These are phyloP conservation scores for Pachysolen tannophilus DNA, from an alignment of 805 yeast genomes.

Conservation along the genomic window DNA sequence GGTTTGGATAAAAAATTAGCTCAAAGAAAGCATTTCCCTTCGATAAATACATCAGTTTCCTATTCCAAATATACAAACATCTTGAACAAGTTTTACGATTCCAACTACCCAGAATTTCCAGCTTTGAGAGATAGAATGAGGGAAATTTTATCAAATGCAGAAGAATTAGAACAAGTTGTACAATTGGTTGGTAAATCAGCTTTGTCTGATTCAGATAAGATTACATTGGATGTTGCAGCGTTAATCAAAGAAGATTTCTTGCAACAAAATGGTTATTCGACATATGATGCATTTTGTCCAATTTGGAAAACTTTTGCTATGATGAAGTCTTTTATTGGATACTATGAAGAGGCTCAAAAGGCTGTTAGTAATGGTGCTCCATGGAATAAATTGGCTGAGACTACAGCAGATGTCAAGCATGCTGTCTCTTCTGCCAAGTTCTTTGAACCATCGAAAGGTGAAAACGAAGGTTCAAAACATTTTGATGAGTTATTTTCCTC, in stretches of 20 bases:
- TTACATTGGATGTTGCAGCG: slow-evolving; percentile 85
- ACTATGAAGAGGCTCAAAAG: slow-evolving; percentile 96
- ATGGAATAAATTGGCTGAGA: slow-evolving; percentile 89
- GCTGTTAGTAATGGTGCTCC: slow-evolving; percentile 89
- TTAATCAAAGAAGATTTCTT: slow-evolving; percentile 96
- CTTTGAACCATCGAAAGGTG: slow-evolving; percentile 91
- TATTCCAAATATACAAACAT: slow-evolving; percentile 94
- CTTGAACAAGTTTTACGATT: slow-evolving; percentile 76
- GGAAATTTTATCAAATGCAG: slow-evolving; percentile 94
- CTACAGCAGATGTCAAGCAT: slow-evolving; percentile 88
- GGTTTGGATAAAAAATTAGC: slow-evolving; percentile 98
- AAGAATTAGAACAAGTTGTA: slow-evolving; percentile 97
- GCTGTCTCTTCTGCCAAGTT: slow-evolving; percentile 91
- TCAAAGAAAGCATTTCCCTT: slow-evolving; percentile 99
- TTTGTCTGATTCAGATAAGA: slow-evolving; percentile 91
- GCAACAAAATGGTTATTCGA: slow-evolving; percentile 98
- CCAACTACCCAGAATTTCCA: slow-evolving; percentile 87
- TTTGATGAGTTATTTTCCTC: slow-evolving; percentile 67
- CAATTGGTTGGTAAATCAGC: slow-evolving; percentile 99
- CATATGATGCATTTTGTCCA: slow-evolving; percentile 98
- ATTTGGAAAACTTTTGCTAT: slow-evolving; percentile 97
- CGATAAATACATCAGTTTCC: slow-evolving; percentile 91
- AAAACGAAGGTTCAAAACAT: slow-evolving; percentile 65
- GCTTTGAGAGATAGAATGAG: slow-evolving; percentile 81
- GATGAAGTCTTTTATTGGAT: slow-evolving; percentile 92